Base-by-base conservation (phyloP, 306 rosid genomes). In the Phaseolus lunatus region DNA sequence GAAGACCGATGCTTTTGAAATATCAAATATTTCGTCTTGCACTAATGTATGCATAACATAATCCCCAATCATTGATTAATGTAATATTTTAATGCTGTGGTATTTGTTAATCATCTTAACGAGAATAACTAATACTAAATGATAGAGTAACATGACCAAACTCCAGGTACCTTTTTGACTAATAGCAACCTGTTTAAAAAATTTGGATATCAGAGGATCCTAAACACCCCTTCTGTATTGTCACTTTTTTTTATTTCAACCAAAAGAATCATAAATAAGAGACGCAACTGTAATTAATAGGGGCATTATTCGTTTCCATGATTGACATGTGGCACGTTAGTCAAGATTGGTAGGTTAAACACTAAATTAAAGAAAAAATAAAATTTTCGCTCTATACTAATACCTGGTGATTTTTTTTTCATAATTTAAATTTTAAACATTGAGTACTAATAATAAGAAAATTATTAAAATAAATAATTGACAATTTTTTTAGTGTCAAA, bases 151-250 rank as follows among this genome's bases (percentile, higher is more conserved):
- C 83, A 67, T 84, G 74, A 67, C 80, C 78, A 75, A 78, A 50
- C 84, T 45, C 66, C 84, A 13, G 33, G 22, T 9, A 75, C 81
- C 84, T 81, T 78, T 85, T 78, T 81, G 84, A 81, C 85, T 65
- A 68, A 22, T 61, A 45, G 2, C 20, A 12, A 64, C 56, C 33
- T 16, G 72, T 62, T 49, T 54, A 39, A 10, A 72, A 64, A 4
- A 15, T 11, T 31, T 27, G 74, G 52, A 61, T 27, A 67, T 56
- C 24, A 74, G 37, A 20, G 43, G 16, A 72, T 64, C 66, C 61
- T 10, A 73, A 66, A 47, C n/a, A 63, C 12, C 65, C 27, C 11
- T 56, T 29, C 35, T 64, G 31, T 18, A 44, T 24, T 15, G 23
- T 23, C 53, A 31, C 9, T 5, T 48, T 64, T 37, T 15, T 58